Base-by-base conservation (phyloP, 108 stramenopile species). In the Cyclotella sp. region DNA sequence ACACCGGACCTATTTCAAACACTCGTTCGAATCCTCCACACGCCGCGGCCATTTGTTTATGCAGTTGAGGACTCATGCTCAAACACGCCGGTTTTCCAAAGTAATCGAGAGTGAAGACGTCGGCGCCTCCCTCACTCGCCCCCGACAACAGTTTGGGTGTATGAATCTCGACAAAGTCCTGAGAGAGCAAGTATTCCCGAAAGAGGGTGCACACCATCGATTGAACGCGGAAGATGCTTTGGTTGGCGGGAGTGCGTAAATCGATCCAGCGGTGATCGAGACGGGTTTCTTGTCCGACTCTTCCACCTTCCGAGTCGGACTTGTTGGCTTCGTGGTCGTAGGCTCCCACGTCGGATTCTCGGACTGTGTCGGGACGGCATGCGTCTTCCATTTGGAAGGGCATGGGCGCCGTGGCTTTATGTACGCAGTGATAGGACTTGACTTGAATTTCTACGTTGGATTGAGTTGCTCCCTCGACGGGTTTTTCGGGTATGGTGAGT, bases 311-410 rank as follows among this genome's bases (percentile, higher is more conserved):
- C 62, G 89, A 89, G 19, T 82, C 86, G 22, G 83, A 82, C 30
- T 72, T 81, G 22, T 88, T 84, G 67, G 88, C 95, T 63, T 90
- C 92, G 40, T 88, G 86, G 44, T 88, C 91, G 78, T 91, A 92
- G 27, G 87, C 91, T 29, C 92, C 95, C 18, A 95, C 95, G 70
- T 94, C 96, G 12, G 87, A 76, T 72, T 93, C 94, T 72, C 84
- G 82, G 60, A 83, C 90, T 9, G 75, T 76, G 69, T 96, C 97
- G 40, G 97, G 97, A 60, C 97, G 92, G 55, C 93, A 93, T 4
- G 98, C 98, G 86, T 99, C 98, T 47, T 96, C 98, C 89, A 99
- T 97, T 68, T 92, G 92, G 72, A 99, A 97, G 16, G 99, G 98
- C 73, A 98, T 86, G 14, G 91, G 78, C 29, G 82, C 77, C 26